Evolutionary conservation across 1,139 yeast genomes (phyloP).

Genomic region (Candida albicans): DNA sequence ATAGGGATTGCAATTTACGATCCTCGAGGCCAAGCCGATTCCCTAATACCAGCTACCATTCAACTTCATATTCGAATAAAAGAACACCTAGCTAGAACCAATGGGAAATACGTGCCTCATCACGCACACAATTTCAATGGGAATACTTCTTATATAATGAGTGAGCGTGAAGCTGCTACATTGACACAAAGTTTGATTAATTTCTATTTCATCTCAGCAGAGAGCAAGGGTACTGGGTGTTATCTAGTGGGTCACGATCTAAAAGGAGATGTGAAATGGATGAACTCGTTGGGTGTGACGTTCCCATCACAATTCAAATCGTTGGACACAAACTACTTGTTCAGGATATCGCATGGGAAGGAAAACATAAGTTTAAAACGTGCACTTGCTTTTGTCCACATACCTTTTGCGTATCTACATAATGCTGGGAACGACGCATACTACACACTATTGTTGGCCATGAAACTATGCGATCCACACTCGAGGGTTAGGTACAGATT

Average conservation of each 20-base stretch:
- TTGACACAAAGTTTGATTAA: slow-evolving; percentile 46
- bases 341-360: slow-evolving; percentile 26
- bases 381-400: slow-evolving; percentile 48
- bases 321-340: slow-evolving; percentile 57
- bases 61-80: slow-evolving; percentile 58
- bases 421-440: slow-evolving; percentile 87
- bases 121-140: slow-evolving; percentile 56
- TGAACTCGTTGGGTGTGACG: slow-evolving; percentile 45
- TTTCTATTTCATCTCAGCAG: slow-evolving; percentile 31
- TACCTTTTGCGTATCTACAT: slow-evolving; percentile 70
- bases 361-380: slow-evolving; percentile 51
- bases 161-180: slow-evolving; percentile 31
- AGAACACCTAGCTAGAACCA: slow-evolving; percentile 48
- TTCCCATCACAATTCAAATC: slow-evolving; percentile 36
- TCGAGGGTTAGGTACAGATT: slow-evolving; percentile 32
- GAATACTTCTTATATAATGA: slow-evolving; percentile 51
- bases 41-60: slow-evolving; percentile 44
- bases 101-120: slow-evolving; percentile 65
- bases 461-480: slow-evolving; percentile 66
- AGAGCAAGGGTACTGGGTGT: slow-evolving; percentile 16
- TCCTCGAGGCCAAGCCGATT: slow-evolving; percentile 45
- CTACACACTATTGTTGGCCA: slow-evolving; percentile 58
- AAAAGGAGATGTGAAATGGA: slow-evolving; percentile 60
- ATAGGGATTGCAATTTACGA: slow-evolving; percentile 70
- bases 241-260: slow-evolving; percentile 70